Evolutionary conservation across 2,329 filamentous ascomycete genomes (phyloP), one percentile per base, ranked within the genome.

Genomic region (Botrytis byssoidea): DNA sequence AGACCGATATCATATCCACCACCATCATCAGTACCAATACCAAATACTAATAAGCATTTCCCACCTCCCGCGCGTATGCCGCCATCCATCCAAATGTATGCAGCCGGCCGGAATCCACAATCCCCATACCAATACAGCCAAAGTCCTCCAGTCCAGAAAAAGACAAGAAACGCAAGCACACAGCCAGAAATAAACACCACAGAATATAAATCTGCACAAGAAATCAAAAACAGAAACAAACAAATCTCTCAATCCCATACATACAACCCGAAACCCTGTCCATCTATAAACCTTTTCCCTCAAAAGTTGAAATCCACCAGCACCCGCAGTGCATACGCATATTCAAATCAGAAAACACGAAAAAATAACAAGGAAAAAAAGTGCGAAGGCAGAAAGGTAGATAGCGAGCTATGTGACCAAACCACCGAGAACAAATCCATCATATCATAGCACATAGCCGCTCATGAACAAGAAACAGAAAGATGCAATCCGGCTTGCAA

Each of bases 211-310:
- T 32, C 48, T 37, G 18, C 20, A 37, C n/a, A 44, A 25, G 18
- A 69, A 59, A 57, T 4, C n/a, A 57, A 32, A 32, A 42, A 25
- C n/a, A 9, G 25, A n/a, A 69, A 57, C 35, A 57, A 69, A 51
- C 25, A 32, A 42, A 20, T 29, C 37, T 57, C 35, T 69, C 35
- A 22, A 69, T 57, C 51, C 66, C 66, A 57, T 69, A 29, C 35
- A 32, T 59, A 57, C 48, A 57, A 57, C n/a, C 66, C 9, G 25
- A 16, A 57, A 32, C 25, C 66, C 48, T 22, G 32, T 57, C 66
- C 66, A 32, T 69, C 66, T 69, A 69, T 69, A 69, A 59, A 37
- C n/a, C 66, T 69, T 69, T 69, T 40, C n/a, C 46, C 35, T 37
- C 40, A 29, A 22, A 18, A 42, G 25, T 69, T 8, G 14, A 57